Conservation (phyloP, 2,329 filamentous ascomycete genomes). For the Aurifilum marmelostoma region DNA sequence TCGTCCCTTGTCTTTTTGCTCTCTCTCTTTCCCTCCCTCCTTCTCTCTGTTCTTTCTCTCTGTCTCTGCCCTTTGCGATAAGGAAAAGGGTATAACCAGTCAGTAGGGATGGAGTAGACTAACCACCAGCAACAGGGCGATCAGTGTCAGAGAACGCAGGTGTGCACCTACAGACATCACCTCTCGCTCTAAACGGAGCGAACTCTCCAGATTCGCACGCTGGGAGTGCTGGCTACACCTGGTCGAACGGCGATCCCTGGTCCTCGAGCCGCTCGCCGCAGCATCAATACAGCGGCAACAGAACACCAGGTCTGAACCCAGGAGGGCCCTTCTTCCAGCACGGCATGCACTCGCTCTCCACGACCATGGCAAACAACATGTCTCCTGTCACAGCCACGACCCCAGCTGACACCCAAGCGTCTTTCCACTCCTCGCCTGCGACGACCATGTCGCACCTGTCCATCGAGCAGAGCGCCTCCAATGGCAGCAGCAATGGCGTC, state of each 20-base stretch:
- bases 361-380: slow-evolving; percentile 27
- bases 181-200: slow-evolving; percentile 26
- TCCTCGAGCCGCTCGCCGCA: slow-evolving; percentile 27
- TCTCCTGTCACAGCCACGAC: slow-evolving; percentile 29
- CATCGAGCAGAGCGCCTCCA: slow-evolving; percentile 26
- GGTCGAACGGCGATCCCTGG: slow-evolving; percentile 27
- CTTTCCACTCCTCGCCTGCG: slow-evolving; percentile 29
- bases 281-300: slow-evolving; percentile 23
- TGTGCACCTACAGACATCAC: slow-evolving; percentile 28
- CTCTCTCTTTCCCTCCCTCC: slow-evolving; percentile 35
- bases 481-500: slow-evolving; percentile 25
- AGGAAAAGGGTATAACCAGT: not conserved
- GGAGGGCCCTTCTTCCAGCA: slow-evolving; percentile 29
- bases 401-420: slow-evolving; percentile 28
- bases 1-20: slow-evolving; percentile 19
- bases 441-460: slow-evolving; percentile 30
- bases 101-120: slow-evolving; percentile 10
- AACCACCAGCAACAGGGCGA: slow-evolving; percentile 23
- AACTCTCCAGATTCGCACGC: slow-evolving; percentile 28
- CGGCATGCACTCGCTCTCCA: slow-evolving; percentile 26
- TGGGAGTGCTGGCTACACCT: slow-evolving; percentile 28
- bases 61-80: slow-evolving; percentile 35
- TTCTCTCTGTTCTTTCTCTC: slow-evolving; percentile 29
- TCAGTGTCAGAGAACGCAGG: slow-evolving; percentile 27
- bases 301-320: slow-evolving; percentile 23